Evolutionary conservation across 2,329 filamentous ascomycete species (phyloP), one percentile per base, ranked within the genome.

Genomic region (Colletotrichum abscissum): DNA sequence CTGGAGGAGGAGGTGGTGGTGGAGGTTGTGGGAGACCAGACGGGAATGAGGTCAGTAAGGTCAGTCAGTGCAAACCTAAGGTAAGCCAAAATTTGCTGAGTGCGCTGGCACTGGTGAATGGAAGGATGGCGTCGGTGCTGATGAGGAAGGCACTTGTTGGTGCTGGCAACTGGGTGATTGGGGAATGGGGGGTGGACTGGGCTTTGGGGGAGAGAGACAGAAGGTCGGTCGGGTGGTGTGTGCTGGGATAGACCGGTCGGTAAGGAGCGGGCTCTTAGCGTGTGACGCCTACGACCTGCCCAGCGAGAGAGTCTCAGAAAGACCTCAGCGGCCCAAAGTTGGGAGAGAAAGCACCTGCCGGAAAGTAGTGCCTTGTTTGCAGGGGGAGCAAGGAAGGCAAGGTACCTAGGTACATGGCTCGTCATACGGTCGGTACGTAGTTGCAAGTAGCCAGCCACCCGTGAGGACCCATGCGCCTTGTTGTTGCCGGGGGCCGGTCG

Each of bases 1-100:
- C 62, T 63, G 57, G 22, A 35, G 56, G 60, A 54, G 60, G 60
- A 22, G 24, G 59, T 30, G 67, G 67, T 59, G 35, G 52, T 49
- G 24, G 58, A 33, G n/a, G 67, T 70, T 60, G 66, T 65, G 67
- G 71, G 49, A 73, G 71, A 70, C 60, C 56, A 70, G 70, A 73
- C 56, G 60, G 67, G 67, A 71, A 73, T 73, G 71, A 73, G 71
- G 71, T 73, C 71, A 73, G 70, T 64, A 70, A 70, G 35, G 70
- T 56, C 60, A 49, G 66, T 65, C 54, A 64, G 67, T 65, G 56
- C 62, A 71, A 71, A 35, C 33, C 33, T 35, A 35, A 35, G 33
- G 33, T 35, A 35, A 71, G 67, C 70, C 70, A 65, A 73, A 60
- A 49, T 57, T 59, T 59, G 69, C 69, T 63, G 42, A 59, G 70